A percentile compares a stretch with the other conserved stretches of the same genome.
These are phyloP conservation scores for Lantana camara DNA, from an alignment of 257 asterid genomes.

Conservation along the genomic window DNA sequence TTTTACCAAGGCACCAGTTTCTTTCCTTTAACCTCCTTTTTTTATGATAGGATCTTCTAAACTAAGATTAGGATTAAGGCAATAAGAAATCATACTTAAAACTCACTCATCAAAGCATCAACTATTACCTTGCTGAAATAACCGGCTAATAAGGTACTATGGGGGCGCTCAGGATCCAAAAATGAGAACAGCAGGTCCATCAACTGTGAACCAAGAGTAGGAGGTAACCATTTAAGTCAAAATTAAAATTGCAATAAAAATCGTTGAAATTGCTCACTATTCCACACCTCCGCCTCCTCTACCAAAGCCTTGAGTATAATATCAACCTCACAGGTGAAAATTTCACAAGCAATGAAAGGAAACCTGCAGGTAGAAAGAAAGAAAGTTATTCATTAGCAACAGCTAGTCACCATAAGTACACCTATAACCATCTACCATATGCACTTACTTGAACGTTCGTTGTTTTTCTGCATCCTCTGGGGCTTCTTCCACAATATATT, in stretches of 20 bases:
- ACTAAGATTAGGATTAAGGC: background rate
- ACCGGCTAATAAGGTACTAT: conserved; percentile 68
- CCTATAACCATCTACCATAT: conserved; percentile 21
- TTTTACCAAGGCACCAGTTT: background rate
- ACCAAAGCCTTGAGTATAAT: conserved; percentile 79
- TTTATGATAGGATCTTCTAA: background rate
- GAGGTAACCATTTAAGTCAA: conserved; percentile 23
- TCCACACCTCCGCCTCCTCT: conserved; percentile 81
- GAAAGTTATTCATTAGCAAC: conserved; percentile 12
- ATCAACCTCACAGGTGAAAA: conserved; percentile 97
- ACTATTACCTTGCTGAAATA: conserved; percentile 81
- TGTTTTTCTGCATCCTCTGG: conserved; percentile 75
- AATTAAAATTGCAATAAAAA: conserved; percentile 15
- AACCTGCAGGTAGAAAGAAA: conserved; percentile 48
- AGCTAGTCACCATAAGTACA: conserved; percentile 21
- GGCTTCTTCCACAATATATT: conserved; percentile 82
- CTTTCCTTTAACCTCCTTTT: conserved; percentile 2
- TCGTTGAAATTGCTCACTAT: conserved; percentile 5
- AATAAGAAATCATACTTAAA: background rate
- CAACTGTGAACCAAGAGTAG: conserved; percentile 57
- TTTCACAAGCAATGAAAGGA: conserved; percentile 91
- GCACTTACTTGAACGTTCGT: conserved; percentile 76
- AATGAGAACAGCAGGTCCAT: conserved; percentile 83
- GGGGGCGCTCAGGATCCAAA: conserved; percentile 66
- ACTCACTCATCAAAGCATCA: background rate